Conservation (phyloP, 306 rosid species). For the Gynostemma pentaphyllum region DNA sequence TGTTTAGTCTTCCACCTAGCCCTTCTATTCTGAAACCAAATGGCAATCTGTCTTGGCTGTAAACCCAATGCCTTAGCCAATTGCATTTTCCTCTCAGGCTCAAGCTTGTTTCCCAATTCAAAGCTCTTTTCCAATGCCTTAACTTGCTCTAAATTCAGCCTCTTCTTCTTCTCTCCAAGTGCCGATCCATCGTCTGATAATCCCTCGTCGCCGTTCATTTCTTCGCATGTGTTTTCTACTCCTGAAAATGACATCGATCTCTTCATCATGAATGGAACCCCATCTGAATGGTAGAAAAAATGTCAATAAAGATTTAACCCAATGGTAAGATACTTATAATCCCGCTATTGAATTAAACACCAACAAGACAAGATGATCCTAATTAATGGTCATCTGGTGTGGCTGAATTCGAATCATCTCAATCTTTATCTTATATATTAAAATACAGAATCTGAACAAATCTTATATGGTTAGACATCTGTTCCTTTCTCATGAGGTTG, state of each 20-base stretch:
- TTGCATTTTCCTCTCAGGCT: constrained; percentile 84
- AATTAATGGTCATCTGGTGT: no score
- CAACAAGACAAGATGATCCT: no score
- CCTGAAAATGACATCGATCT: constrained; percentile 86
- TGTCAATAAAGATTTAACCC: no score
- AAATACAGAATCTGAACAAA: no score
- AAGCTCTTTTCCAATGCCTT: constrained; percentile 89
- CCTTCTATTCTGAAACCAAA: constrained; percentile 92
- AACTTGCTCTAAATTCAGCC: constrained; percentile 73
- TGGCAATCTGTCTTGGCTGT: constrained; percentile 85
- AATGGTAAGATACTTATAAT: no score
- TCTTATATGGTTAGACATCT: no score
- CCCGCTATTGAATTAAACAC: no score
- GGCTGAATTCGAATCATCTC: no score
- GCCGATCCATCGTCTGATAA: constrained; percentile 80
- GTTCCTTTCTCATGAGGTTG: no score
- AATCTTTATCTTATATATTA: no score
- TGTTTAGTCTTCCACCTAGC: constrained; percentile 97
- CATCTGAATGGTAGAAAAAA: no score
- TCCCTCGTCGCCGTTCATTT: constrained; percentile 48
- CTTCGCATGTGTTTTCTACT: constrained; percentile 36
- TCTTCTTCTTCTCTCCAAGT: constrained; percentile 85
- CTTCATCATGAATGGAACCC: constrained; percentile 55
- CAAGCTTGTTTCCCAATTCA: constrained; percentile 85
- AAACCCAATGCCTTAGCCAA: constrained; percentile 69